Base-by-base conservation (phyloP, 768 basidiomycete species). In the Suillus luteus region DNA sequence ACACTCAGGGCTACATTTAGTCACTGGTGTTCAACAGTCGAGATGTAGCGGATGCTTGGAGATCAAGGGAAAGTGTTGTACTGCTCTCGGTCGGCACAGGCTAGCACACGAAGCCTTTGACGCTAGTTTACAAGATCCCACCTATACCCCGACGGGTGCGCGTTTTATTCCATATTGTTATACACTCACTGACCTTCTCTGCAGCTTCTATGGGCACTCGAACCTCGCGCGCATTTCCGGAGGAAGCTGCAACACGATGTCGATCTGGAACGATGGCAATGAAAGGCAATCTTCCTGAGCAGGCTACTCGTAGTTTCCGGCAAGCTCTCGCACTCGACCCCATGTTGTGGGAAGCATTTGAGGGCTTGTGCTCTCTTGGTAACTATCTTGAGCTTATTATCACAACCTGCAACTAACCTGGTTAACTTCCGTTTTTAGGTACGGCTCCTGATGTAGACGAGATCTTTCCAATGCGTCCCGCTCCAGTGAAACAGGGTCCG, bases 281-380 rank as follows among this genome's bases (percentile, higher is more conserved):
- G 72, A 92, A 89, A 75, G 92, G 90, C 57, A 93, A 94, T 74
- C 82, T 91, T 64, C 84, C 83, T 3, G 88, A 90, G 61, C 84
- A 86, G 67, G 95, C 95, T n/a, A 79, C 82, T 31, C 71, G 77
- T 61, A 89, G 87, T 71, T 96, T 90, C 74, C 82, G 82, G 54
- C 84, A 87, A 64, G 91, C 93, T 33, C 80, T 97, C 65, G 73
- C 80, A 15, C 73, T 87, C 55, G 89, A 93, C 71, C 92, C 93
- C 38, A 84, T 92, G 73, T 77, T 95, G 61, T 96, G 94, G 94
- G 95, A 97, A 74, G 95, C 95, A 5, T 91, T 95, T 70, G 92
- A 95, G 71, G 94, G 92, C 0, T 75, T 97, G 40, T 96, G 95
- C 73, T 77, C 83, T 37, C 77, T 93, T 52, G 95, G 95, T 91